Conservation (phyloP, 176 grass and related monocot genomes). For the Zoysia japonica region DNA sequence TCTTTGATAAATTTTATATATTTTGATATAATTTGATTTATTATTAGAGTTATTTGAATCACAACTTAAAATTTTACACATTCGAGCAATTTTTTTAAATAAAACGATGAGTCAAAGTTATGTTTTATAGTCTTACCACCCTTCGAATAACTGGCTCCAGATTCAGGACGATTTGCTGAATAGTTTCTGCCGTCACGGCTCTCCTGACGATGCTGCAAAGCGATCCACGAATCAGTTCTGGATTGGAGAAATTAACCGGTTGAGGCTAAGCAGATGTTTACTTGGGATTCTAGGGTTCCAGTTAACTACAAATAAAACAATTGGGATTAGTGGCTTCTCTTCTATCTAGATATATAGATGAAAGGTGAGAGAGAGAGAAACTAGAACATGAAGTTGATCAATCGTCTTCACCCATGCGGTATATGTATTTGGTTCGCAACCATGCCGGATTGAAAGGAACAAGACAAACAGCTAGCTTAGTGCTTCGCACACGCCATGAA, state of each 20-base stretch:
- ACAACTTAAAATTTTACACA: no score
- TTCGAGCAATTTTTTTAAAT: no score
- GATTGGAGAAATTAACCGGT: background rate
- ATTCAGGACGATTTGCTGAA: slow-evolving; percentile 25
- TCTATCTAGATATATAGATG: background rate
- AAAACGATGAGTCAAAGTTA: no score
- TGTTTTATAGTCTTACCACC: slow-evolving; percentile 28
- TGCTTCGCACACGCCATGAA: background rate
- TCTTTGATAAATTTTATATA: no score
- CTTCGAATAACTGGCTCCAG: slow-evolving; percentile 46
- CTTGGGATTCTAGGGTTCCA: background rate
- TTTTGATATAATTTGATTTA: no score
- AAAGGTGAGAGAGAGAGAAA: background rate
- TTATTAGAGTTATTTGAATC: no score
- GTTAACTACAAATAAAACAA: background rate
- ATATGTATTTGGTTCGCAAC: background rate
- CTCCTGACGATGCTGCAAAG: slow-evolving; percentile 35
- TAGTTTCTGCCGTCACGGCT: slow-evolving; percentile 31
- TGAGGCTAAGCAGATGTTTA: background rate
- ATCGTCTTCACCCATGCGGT: background rate
- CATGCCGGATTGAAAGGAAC: background rate
- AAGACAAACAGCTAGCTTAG: background rate
- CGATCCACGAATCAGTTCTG: background rate
- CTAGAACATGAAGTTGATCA: background rate
- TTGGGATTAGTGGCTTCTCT: background rate